Evolutionary conservation across 2,329 filamentous ascomycete species (phyloP), one percentile per base, ranked within the genome.

Genomic region (Rhynchosporium secalis): DNA sequence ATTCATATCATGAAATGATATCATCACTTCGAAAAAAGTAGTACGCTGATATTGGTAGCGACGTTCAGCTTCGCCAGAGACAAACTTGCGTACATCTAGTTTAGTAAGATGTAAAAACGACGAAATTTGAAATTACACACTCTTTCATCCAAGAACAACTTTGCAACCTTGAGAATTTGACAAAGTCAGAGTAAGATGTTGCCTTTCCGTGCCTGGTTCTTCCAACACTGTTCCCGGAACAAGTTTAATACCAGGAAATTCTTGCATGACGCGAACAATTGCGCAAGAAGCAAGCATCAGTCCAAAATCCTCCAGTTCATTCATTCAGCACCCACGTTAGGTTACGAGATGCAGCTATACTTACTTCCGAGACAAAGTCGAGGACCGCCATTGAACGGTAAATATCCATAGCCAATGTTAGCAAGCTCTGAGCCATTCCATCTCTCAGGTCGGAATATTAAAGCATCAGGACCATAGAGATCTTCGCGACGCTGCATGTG

Each of bases 371-470:
- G 66, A 62, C 73, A 75, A 36, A 73, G 69, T 62, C 73, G 66
- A 10, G 73, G 73, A 7, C 71, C 72, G 31, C 71, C 72, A 64
- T 73, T 73, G n/a, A 66, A 66, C 46, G 71, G 69, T 6, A 74
- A 56, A 60, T 69, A 74, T 43, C 68, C 72, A 70, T 70, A 72
- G 29, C 64, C 64, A 26, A 63, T 65, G 43, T 54, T 63, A n/a
- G 57, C 62, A 81, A 66, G 81, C 81, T 56, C 81, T 10, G 41
- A 43, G 28, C 66, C 64, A 8, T 67, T 69, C 73, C 72, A 76
- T 31, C 73, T 66, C 56, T 75, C 71, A 0, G 73, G 74, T 4
- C 66, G 60, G 60, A 74, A 75, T 29, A 67, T 70, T 1, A 67
- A 57, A 80, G n/a, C 75, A 71, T 4, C 66, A 8, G 56, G 49